Conservation (phyloP, 2,329 filamentous ascomycete genomes). For the Pestalotiopsis sp. region DNA sequence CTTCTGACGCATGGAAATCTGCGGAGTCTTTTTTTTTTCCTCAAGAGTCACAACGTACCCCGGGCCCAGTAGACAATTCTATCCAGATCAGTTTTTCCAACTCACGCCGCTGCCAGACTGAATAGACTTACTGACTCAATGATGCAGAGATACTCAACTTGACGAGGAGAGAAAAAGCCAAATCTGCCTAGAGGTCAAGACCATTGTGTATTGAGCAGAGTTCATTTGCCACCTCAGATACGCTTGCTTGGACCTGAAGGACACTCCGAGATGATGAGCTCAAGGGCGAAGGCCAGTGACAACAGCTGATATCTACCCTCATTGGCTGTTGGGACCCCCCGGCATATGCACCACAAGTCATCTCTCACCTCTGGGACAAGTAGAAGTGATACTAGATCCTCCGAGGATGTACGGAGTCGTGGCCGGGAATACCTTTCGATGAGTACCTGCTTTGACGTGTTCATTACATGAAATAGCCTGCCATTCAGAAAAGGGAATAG, state of each 20-base stretch:
- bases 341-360: slow-evolving; percentile 4
- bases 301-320: background rate
- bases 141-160: background rate
- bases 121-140: background rate
- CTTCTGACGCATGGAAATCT: slow-evolving; percentile 41
- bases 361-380: background rate
- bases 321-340: background rate
- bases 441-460: slow-evolving; percentile 23
- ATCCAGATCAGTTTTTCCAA: background rate
- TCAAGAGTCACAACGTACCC: background rate
- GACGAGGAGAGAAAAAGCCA: background rate
- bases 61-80: background rate
- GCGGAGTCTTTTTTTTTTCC: background rate
- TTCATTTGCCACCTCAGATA: background rate
- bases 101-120: background rate
- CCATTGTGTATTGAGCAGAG: background rate
- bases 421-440: slow-evolving; percentile 18
- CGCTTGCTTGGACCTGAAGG: background rate
- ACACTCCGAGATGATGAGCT: background rate
- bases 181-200: background rate
- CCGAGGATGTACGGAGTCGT: slow-evolving; percentile 17
- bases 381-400: slow-evolving; percentile 25
- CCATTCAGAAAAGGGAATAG: background rate
- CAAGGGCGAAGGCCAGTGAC: background rate
- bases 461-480: background rate